phyloP scores from a whole-genome alignment of 2,329 filamentous ascomycete species.

The Neurospora sp. region DNA sequence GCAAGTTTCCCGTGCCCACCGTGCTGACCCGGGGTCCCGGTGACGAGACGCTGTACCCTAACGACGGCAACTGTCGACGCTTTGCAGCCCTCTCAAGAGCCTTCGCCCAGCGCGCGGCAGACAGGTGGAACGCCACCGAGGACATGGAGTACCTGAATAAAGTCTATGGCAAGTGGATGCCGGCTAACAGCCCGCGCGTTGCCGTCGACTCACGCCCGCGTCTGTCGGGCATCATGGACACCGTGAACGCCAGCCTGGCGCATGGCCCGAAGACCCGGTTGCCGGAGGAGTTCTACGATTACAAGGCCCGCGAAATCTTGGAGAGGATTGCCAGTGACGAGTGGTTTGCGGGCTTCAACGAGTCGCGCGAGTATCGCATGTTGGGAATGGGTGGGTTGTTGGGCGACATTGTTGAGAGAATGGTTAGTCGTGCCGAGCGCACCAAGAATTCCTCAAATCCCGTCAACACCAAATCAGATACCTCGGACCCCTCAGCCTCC shows the following conservation, averaged over 20 bases:
- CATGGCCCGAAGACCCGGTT: slow-evolving; percentile 73
- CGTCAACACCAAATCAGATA: background rate
- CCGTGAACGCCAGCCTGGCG: slow-evolving; percentile 77
- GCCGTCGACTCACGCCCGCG: slow-evolving; percentile 78
- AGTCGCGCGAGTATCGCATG: slow-evolving; percentile 77
- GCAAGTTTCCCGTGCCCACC: slow-evolving; percentile 47
- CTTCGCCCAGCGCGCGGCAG: slow-evolving; percentile 62
- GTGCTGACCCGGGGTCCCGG: slow-evolving; percentile 54
- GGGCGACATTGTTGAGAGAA: slow-evolving; percentile 71
- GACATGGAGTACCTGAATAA: slow-evolving; percentile 80
- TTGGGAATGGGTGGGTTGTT: slow-evolving; percentile 79
- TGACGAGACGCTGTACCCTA: slow-evolving; percentile 74
- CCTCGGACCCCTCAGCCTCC: background rate
- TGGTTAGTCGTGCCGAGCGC: slow-evolving; percentile 57
- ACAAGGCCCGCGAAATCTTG: slow-evolving; percentile 57
- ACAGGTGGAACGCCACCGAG: slow-evolving; percentile 63
- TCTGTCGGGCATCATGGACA: slow-evolving; percentile 87
- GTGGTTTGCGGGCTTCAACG: slow-evolving; percentile 82
- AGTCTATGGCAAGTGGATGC: slow-evolving; percentile 79
- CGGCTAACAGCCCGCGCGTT: slow-evolving; percentile 53
- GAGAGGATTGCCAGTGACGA: slow-evolving; percentile 76
- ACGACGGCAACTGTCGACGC: slow-evolving; percentile 63
- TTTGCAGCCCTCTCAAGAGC: slow-evolving; percentile 60
- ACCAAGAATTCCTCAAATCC: slow-evolving; percentile 22
- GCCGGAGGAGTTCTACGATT: slow-evolving; percentile 80